Base-by-base conservation (phyloP, 192 early-diverging fungal species). In the Coemansia sp. region DNA sequence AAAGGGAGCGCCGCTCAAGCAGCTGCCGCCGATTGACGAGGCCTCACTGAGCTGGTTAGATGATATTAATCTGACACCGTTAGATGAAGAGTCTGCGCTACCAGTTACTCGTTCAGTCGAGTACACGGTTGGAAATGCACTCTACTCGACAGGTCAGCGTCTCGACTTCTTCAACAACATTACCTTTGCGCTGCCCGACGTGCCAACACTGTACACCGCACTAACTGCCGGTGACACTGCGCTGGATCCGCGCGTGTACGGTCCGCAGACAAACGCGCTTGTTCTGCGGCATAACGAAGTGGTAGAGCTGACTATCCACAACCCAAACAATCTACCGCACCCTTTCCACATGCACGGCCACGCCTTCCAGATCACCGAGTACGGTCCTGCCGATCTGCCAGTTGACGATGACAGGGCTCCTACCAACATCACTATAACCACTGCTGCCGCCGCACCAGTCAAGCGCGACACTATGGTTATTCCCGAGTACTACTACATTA, bases 311-410 rank as follows among this genome's bases (percentile, higher is more conserved):
- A 75, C 85, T 16, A 83, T 94, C 59, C 87, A 86, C 72, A 96
- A 94, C 70, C 64, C 84, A 19, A 89, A 90, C 67, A 61, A 70
- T 26, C 87, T 89, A 57, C 76, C 75, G 38, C 94, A 96, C 45
- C 69, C 87, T 56, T 79, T 93, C 74, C 94, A 96, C 79, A 75
- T 94, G 19, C 94, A 96, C 82, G 93, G 93, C 9, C 91, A 94
- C 65, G 71, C 68, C 4, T 96, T 96, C 86, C 91, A 94, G 72
- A 81, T 96, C 23, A 64, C 56, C 18, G 71, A 76, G 45, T 68
- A 65, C 11, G 70, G 70, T 4, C 72, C 68, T 64, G 81, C 92
- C 21, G 83, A 85, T 8, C 75, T 75, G 47, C 75, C 71, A 4
- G 63, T n/a, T 84, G 86, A 67, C 63, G 85, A 67, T 57, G 81